Conservation (phyloP, 208 protist species). For the Trypanosoma brucei region DNA sequence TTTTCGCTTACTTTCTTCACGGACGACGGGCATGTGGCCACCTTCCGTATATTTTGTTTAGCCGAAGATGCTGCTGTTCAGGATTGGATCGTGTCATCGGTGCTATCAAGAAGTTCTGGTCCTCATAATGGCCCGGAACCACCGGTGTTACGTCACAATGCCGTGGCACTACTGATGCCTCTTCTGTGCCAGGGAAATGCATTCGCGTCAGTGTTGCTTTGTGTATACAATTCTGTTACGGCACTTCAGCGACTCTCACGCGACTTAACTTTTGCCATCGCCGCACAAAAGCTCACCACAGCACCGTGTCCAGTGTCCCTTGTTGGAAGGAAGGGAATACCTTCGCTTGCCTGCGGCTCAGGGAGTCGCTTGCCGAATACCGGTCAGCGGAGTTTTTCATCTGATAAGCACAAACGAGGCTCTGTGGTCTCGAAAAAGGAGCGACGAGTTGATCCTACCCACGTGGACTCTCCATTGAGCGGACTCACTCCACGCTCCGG, state of each 20-base stretch:
- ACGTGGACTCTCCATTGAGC: not conserved
- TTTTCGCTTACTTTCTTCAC: constrained; percentile 82
- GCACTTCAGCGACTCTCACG: constrained; percentile 58
- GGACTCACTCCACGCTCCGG: not conserved
- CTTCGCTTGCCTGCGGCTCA: too few species aligned
- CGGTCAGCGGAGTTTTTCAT: not conserved
- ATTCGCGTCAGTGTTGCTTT: constrained; percentile 73
- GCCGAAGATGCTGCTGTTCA: constrained; percentile 67
- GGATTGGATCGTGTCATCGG: constrained; percentile 64
- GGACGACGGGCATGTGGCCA: constrained; percentile 58
- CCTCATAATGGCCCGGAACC: constrained; percentile 28
- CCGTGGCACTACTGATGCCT: constrained; percentile 67
- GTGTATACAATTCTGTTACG: constrained; percentile 79
- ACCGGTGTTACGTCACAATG: constrained; percentile 67
- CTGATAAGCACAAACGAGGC: not conserved
- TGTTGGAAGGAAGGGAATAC: too few species aligned
- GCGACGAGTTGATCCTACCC: not conserved
- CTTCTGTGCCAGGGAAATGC: constrained; percentile 76
- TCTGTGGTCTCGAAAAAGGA: not conserved
- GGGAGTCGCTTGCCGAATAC: not conserved
- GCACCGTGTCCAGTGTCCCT: constrained; percentile 54
- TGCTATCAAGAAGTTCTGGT: constrained; percentile 55
- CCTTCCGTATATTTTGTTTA: constrained; percentile 75
- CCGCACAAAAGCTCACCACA: constrained; percentile 68
- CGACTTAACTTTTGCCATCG: constrained; percentile 64